Conservation (phyloP, 768 basidiomycete genomes). For the Epithele typhae region DNA sequence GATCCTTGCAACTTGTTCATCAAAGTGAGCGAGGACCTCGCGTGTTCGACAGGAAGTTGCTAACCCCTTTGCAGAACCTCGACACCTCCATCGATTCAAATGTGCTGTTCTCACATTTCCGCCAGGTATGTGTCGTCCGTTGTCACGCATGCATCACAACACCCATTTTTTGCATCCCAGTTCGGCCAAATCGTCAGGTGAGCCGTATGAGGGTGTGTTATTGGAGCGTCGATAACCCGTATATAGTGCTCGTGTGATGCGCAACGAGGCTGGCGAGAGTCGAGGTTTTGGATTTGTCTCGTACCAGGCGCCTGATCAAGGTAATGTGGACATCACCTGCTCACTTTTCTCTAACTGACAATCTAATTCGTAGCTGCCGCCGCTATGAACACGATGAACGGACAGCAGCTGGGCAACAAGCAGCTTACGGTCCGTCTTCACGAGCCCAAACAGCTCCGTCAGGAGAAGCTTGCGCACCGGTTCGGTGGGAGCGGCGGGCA, state of each 20-base stretch:
- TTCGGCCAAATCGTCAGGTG: constrained; percentile 90
- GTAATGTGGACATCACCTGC: constrained; percentile 32
- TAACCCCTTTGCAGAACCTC: constrained; percentile 54
- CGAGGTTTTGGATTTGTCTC: constrained; percentile 92
- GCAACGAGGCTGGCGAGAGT: constrained; percentile 75
- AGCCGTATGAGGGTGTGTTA: neutral
- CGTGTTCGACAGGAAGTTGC: constrained; percentile 7
- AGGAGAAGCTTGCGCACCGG: constrained; percentile 83
- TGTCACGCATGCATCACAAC: no score
- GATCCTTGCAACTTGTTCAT: constrained; percentile 90
- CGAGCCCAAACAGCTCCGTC: constrained; percentile 87
- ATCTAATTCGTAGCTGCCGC: constrained; percentile 44
- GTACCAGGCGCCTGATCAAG: constrained; percentile 79
- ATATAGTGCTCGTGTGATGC: constrained; percentile 87
- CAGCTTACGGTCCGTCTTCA: constrained; percentile 83
- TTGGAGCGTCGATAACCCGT: neutral
- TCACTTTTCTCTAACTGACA: neutral
- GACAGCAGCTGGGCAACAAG: constrained; percentile 62
- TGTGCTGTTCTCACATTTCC: constrained; percentile 77
- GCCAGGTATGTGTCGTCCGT: constrained; percentile 48
- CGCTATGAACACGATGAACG: constrained; percentile 83
- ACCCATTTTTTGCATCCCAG: no score
- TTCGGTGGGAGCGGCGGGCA: constrained; percentile 74
- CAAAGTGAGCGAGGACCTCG: constrained; percentile 48
- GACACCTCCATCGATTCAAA: constrained; percentile 85